Evolutionary conservation across 1,139 yeast species (phyloP).

Genomic region (Tardiomyces blankii): DNA sequence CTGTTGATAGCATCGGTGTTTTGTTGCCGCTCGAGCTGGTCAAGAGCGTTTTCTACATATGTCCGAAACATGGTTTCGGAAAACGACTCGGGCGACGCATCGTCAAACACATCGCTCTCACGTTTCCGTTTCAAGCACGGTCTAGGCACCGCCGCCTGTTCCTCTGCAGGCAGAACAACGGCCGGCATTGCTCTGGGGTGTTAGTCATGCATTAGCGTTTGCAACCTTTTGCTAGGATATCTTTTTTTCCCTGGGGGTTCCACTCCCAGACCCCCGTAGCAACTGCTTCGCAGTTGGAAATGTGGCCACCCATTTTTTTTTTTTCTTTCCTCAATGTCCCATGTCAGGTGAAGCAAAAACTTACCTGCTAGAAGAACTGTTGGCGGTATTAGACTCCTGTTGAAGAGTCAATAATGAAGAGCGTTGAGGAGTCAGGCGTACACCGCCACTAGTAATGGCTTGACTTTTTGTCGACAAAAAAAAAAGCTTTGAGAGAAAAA

Average conservation of each 20-base stretch:
- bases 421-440: no score
- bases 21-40: constrained; percentile 11
- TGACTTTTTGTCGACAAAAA: no score
- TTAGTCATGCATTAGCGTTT: background rate
- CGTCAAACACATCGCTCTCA: background rate
- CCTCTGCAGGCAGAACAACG: background rate
- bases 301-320: no score
- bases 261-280: no score
- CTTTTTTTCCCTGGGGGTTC: no score
- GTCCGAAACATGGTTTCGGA: constrained; percentile 4
- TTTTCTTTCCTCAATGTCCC: no score
- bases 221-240: no score
- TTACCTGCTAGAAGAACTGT: constrained; percentile 23
- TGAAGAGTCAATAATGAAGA: background rate
- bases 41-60: constrained; percentile 8
- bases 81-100: constrained; percentile 12
- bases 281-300: no score
- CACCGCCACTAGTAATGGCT: no score
- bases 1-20: constrained; percentile 33
- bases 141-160: constrained; percentile 4
- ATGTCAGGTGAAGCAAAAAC: constrained; percentile 17
- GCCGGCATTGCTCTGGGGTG: background rate
- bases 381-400: background rate
- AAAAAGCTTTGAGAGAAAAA: no score
- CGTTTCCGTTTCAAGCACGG: constrained; percentile 3